Evolutionary conservation across 257 asterid species (phyloP).

Genomic region (Lavandula angustifolia): DNA sequence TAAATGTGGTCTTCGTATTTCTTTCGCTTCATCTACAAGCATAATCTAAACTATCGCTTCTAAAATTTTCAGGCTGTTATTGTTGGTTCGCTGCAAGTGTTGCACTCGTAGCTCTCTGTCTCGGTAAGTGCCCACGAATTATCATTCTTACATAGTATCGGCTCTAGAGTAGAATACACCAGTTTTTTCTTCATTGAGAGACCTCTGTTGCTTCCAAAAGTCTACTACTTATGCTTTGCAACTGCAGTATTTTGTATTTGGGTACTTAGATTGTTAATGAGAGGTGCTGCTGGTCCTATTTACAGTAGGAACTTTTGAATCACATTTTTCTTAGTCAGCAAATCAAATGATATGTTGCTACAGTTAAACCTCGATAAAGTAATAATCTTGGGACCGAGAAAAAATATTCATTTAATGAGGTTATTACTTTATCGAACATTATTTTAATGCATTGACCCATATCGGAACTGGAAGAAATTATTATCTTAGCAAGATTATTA

Average conservation of each 20-base stretch:
- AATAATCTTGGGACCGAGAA: too few relatives aligned
- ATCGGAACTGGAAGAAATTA: too few relatives aligned
- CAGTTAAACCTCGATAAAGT: too few relatives aligned
- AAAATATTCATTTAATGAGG: too few relatives aligned
- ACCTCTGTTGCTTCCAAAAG: slow-evolving; percentile 25
- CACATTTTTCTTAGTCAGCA: background rate
- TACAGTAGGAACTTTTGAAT: slow-evolving; percentile 4
- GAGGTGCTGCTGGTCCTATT: slow-evolving; percentile 10
- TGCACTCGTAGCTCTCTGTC: slow-evolving; percentile 41
- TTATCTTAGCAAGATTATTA: too few relatives aligned
- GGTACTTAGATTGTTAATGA: slow-evolving; percentile 13
- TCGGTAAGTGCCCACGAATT: slow-evolving; percentile 46
- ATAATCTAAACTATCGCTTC: slow-evolving; percentile 46
- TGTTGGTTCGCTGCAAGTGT: slow-evolving; percentile 45
- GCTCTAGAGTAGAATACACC: slow-evolving; percentile 23
- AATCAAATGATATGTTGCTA: background rate
- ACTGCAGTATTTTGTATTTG: slow-evolving; percentile 21
- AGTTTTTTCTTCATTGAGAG: slow-evolving; percentile 20
- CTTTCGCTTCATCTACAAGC: slow-evolving; percentile 31
- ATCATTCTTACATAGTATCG: slow-evolving; percentile 12
- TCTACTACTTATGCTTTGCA: slow-evolving; percentile 16
- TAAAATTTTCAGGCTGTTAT: slow-evolving; percentile 61
- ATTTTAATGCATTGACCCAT: too few relatives aligned
- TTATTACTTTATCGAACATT: too few relatives aligned
- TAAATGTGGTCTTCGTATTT: slow-evolving; percentile 31